A percentile compares a stretch with the other conserved stretches of the same genome.
Conservation (phyloP, 2,329 filamentous ascomycete species). For the Decorospora gaudefroyi region DNA sequence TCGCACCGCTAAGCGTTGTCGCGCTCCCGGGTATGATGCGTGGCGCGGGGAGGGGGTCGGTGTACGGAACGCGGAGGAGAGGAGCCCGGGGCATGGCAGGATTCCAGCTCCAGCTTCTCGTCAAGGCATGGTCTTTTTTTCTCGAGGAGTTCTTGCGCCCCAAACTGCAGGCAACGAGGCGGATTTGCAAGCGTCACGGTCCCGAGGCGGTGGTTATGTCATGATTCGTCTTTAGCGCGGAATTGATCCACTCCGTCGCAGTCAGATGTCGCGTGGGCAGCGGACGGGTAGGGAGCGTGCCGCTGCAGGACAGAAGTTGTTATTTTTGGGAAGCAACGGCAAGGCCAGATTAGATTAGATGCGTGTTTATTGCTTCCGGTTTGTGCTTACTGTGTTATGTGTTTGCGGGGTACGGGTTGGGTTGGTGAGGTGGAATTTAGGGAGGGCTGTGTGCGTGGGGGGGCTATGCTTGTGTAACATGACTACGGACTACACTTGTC, state of each 20-base stretch:
- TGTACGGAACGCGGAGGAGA: conserved; percentile 88
- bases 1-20: conserved; percentile 69
- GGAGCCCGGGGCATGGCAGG: conserved; percentile 55
- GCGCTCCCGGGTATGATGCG: conserved; percentile 75
- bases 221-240: conserved; percentile 16
- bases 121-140: too few species aligned
- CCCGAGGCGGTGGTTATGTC: conserved; percentile 15
- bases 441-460: conserved; percentile 20
- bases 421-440: too few species aligned
- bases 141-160: too few species aligned
- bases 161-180: too few species aligned
- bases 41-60: conserved; percentile 75
- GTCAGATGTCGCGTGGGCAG: conserved; percentile 8
- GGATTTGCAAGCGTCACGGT: not conserved
- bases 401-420: conserved; percentile 6
- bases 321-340: conserved; percentile 18
- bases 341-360: too few species aligned
- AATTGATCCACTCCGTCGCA: too few species aligned
- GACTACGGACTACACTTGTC: not conserved
- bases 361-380: conserved; percentile 1
- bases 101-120: too few species aligned
- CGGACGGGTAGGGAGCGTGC: conserved; percentile 8
- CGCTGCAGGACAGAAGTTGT: conserved; percentile 11
- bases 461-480: conserved; percentile 15
- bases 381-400: conserved; percentile 3